These are phyloP conservation scores for Francoa sonchifolia DNA, from an alignment of 441 rosid species.

Conservation along the genomic window DNA sequence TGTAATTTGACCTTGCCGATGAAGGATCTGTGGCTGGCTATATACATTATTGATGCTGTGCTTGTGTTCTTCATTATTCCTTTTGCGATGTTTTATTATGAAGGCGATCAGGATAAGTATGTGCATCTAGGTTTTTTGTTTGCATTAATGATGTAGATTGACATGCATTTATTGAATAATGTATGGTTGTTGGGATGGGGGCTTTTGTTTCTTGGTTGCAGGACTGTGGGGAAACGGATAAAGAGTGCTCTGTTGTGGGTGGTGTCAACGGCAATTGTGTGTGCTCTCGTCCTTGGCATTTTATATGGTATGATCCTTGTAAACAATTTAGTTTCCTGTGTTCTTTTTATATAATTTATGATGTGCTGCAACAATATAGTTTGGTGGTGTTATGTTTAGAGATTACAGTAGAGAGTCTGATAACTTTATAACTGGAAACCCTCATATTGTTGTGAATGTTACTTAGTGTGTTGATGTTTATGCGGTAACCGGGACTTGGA, in stretches of 20 bases:
- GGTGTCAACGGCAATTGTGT: constrained; percentile 60
- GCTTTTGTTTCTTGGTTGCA: constrained; percentile 20
- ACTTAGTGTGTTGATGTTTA: no score
- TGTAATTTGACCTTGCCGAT: constrained; percentile 86
- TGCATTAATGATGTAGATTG: constrained; percentile 5
- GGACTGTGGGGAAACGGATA: constrained; percentile 74
- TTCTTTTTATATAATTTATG: no score
- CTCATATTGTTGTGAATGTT: no score
- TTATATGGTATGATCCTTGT: no score
- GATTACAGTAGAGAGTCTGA: no score
- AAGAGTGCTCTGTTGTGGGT: constrained; percentile 89
- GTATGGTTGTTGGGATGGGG: background rate
- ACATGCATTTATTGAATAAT: background rate
- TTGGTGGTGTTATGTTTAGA: no score
- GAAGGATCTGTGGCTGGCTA: constrained; percentile 91
- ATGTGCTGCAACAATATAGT: no score
- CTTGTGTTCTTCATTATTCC: constrained; percentile 90
- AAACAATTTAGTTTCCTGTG: no score
- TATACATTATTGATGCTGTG: constrained; percentile 75
- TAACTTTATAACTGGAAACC: no score
- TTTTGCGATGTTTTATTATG: constrained; percentile 96
- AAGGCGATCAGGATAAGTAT: constrained; percentile 96
- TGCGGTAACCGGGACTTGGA: no score
- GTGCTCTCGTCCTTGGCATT: constrained; percentile 80
- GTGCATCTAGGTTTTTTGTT: constrained; percentile 18